Evolutionary conservation across 805 yeast genomes (phyloP).

Genomic region (Kluyveromyces starmeri): DNA sequence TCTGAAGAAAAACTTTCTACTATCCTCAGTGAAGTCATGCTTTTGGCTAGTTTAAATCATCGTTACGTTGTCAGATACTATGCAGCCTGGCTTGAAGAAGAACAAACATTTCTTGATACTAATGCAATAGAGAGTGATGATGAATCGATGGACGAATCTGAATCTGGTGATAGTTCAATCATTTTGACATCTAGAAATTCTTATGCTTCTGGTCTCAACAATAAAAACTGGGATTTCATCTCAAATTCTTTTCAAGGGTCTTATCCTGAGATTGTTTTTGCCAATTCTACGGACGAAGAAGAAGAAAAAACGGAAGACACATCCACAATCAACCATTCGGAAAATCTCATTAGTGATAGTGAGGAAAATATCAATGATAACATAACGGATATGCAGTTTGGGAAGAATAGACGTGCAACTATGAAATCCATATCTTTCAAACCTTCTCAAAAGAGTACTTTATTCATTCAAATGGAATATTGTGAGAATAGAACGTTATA

Average conservation of each 20-base stretch:
- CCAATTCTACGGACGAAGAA: conserved; percentile 29
- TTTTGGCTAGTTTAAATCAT: conserved; percentile 84
- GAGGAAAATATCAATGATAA: background rate
- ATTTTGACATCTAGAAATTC: conserved; percentile 13
- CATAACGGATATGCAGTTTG: conserved; percentile 1
- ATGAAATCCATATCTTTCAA: conserved; percentile 7
- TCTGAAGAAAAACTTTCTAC: conserved; percentile 69
- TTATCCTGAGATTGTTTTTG: conserved; percentile 49
- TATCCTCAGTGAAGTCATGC: conserved; percentile 82
- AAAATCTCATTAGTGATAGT: conserved; percentile 5
- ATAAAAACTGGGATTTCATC: conserved; percentile 51
- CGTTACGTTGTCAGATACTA: conserved; percentile 94
- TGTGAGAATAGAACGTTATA: conserved; percentile 89
- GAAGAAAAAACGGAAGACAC: conserved; percentile 5
- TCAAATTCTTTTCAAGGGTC: conserved; percentile 46
- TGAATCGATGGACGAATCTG: conserved; percentile 17
- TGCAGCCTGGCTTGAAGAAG: conserved; percentile 95
- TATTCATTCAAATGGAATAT: conserved; percentile 97
- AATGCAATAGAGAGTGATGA: conserved; percentile 29
- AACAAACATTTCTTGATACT: conserved; percentile 30
- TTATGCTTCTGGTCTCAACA: conserved; percentile 17
- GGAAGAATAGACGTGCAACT: background rate
- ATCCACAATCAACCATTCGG: conserved; percentile 7
- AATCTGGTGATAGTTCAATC: conserved; percentile 7
- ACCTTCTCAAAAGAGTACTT: conserved; percentile 45